Evolutionary conservation across 257 asterid species (phyloP).

Genomic region (Nicotiana undulata): DNA sequence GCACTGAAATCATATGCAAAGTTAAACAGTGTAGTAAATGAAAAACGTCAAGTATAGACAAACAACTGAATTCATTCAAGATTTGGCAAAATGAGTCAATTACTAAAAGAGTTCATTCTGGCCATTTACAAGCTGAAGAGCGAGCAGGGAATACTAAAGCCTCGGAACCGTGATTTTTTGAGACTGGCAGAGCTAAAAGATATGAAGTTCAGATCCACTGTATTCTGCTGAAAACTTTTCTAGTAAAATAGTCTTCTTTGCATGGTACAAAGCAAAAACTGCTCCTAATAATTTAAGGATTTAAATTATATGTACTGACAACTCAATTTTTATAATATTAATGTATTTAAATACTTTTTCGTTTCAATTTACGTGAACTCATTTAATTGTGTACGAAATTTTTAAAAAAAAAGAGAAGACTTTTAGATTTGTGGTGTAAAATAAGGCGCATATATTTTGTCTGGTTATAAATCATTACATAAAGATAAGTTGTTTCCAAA

Average conservation of each 20-base stretch:
- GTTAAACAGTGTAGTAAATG: neutral
- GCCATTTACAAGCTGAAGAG: constrained; percentile 6
- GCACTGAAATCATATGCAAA: neutral
- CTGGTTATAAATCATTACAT: too few relatives aligned
- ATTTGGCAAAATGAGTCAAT: neutral
- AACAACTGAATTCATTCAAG: neutral
- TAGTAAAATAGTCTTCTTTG: constrained; percentile 12
- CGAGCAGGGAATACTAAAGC: constrained; percentile 25
- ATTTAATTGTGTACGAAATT: too few relatives aligned
- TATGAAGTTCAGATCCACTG: constrained; percentile 45
- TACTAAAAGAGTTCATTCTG: neutral
- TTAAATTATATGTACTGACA: too few relatives aligned
- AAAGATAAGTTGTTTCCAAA: too few relatives aligned
- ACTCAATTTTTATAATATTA: too few relatives aligned
- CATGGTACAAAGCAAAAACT: constrained; percentile 25
- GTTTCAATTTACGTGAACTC: too few relatives aligned
- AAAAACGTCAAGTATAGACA: neutral
- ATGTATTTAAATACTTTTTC: too few relatives aligned
- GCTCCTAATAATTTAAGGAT: neutral
- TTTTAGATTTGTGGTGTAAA: too few relatives aligned
- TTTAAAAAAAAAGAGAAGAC: too few relatives aligned
- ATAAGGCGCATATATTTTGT: too few relatives aligned
- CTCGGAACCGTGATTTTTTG: constrained; percentile 31
- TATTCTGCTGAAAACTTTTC: constrained; percentile 12
- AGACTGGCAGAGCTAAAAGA: constrained; percentile 24